Percentiles rank a stretch among this genome's conserved stretches.
These are phyloP conservation scores for Chytriomyces sp. DNA, from an alignment of 192 early-diverging fungal genomes.

Conservation along the genomic window DNA sequence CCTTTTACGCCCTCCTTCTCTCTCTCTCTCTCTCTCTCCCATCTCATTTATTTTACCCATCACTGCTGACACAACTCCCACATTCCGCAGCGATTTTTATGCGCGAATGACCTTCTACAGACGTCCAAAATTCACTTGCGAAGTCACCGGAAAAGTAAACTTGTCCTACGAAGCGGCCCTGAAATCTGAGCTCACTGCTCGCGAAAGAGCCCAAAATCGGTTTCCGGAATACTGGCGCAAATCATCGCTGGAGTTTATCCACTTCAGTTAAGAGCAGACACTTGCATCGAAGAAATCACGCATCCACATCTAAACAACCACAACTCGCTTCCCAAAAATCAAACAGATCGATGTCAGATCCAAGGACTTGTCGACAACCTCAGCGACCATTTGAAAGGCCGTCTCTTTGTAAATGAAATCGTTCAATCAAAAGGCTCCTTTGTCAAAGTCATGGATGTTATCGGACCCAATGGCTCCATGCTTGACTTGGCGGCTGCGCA, in stretches of 20 bases:
- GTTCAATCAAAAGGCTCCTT: constrained; percentile 27
- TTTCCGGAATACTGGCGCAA: constrained; percentile 72
- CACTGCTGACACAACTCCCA: neutral
- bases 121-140: constrained; percentile 79
- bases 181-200: constrained; percentile 71
- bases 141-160: constrained; percentile 70
- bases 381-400: constrained; percentile 60
- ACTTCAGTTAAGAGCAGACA: constrained; percentile 64
- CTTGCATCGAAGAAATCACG: neutral
- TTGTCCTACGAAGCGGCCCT: constrained; percentile 85
- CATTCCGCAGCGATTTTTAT: constrained; percentile 67
- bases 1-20: neutral
- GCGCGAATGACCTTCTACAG: constrained; percentile 70
- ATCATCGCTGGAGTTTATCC: constrained; percentile 65
- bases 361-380: constrained; percentile 68
- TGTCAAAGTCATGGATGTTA: constrained; percentile 13
- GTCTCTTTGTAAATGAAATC: constrained; percentile 60
- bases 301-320: no score
- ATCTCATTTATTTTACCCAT: neutral
- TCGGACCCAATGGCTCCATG: constrained; percentile 13
- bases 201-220: constrained; percentile 63
- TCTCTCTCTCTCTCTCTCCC: neutral
- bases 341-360: constrained; percentile 33
- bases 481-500: neutral
- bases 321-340: neutral